These are phyloP conservation scores for Fusarium sp. DNA, from an alignment of 2,329 filamentous ascomycete genomes.

Conservation along the genomic window DNA sequence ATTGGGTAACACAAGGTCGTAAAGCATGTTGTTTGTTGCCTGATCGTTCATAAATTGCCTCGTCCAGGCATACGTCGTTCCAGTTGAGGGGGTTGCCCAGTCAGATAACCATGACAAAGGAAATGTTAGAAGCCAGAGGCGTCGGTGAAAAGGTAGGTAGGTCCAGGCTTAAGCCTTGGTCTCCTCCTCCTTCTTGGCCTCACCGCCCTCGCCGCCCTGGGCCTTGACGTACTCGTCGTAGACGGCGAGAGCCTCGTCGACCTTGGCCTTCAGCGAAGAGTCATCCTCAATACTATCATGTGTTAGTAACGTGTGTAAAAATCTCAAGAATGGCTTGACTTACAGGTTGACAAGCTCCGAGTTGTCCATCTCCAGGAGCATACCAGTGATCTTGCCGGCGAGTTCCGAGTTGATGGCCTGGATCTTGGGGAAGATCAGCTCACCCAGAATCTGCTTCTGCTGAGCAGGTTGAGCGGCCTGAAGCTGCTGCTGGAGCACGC, in stretches of 20 bases:
- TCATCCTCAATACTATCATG: conserved; percentile 86
- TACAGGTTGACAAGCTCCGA: conserved; percentile 93
- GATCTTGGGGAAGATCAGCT: conserved; percentile 99
- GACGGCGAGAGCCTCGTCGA: conserved; percentile 95
- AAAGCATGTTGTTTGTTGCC: conserved; percentile 43
- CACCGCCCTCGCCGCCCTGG: conserved; percentile 64
- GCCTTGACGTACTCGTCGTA: conserved; percentile 99
- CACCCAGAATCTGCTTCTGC: conserved; percentile 99
- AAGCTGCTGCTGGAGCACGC: conserved; percentile 69
- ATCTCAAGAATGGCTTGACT: conserved; percentile 59
- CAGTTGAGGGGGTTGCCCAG: conserved; percentile 43
- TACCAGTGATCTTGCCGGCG: conserved; percentile 99
- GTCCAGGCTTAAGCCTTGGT: conserved; percentile 54
- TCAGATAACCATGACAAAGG: conserved; percentile 46
- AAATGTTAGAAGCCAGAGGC: conserved; percentile 40
- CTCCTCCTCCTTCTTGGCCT: conserved; percentile 63
- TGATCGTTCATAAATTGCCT: conserved; percentile 43
- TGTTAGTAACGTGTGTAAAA: conserved; percentile 34
- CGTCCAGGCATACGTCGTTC: conserved; percentile 40
- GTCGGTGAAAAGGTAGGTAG: background rate
- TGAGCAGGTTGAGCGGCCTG: conserved; percentile 71
- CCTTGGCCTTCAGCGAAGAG: conserved; percentile 89
- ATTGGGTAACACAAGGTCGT: conserved; percentile 43
- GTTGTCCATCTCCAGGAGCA: conserved; percentile 99
- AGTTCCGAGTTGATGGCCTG: conserved; percentile 92